phyloP scores from a whole-genome alignment of 306 rosid genomes.

The Quercus glauca region DNA sequence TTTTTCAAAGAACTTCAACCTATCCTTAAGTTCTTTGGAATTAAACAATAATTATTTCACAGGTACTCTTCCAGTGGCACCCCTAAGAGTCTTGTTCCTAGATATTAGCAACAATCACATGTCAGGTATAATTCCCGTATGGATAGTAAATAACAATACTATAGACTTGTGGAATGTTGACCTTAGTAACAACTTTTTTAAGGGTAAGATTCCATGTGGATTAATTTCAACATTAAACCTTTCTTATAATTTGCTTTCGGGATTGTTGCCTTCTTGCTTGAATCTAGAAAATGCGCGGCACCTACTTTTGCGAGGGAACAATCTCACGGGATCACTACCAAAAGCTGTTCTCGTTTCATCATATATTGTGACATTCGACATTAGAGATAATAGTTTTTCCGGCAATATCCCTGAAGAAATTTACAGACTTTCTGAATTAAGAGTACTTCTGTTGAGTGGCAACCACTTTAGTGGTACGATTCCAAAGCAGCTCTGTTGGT shows the following conservation, averaged over 20 bases:
- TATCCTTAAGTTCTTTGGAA: background rate
- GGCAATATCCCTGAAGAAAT: constrained; percentile 21
- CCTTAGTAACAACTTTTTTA: background rate
- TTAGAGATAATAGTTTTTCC: constrained; percentile 9
- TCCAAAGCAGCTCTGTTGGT: constrained; percentile 12
- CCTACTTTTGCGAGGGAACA: constrained; percentile 13
- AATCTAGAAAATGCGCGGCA: no score
- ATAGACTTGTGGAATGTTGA: background rate
- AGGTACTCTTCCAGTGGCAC: background rate
- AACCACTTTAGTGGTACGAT: constrained; percentile 17
- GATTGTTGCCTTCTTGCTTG: background rate
- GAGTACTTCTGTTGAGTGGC: constrained; percentile 11
- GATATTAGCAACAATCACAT: constrained; percentile 12
- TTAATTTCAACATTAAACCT: background rate
- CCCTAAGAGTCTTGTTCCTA: background rate
- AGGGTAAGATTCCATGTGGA: constrained; percentile 21
- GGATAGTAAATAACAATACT: background rate
- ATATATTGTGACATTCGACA: background rate
- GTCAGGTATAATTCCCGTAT: constrained; percentile 16
- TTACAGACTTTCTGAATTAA: background rate
- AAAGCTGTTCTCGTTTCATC: background rate
- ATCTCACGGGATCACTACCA: constrained; percentile 7
- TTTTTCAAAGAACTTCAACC: background rate
- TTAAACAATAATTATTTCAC: constrained; percentile 10
- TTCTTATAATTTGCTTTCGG: constrained; percentile 13